Evolutionary conservation across 2,329 filamentous ascomycete genomes (phyloP), one percentile per base, ranked within the genome.

Genomic region (Stromatinia cepivora): DNA sequence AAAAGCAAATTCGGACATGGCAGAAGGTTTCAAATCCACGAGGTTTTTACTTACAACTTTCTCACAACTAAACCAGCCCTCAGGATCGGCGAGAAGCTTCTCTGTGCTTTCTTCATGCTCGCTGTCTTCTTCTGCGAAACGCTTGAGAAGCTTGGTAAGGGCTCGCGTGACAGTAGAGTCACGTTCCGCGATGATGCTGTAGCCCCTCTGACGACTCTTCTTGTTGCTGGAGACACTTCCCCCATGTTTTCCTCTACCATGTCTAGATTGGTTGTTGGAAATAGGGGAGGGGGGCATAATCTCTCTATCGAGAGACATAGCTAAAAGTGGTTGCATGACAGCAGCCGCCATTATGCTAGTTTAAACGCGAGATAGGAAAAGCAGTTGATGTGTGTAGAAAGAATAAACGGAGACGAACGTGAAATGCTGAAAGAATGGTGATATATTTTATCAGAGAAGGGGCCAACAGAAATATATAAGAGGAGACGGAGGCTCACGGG

Each of bases 151-250:
- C 71, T 81, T 82, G 65, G 76, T 76, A 39, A 83, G 73, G 31
- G 81, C 81, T 75, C 82, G 82, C 71, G 79, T 77, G 63, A 82
- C 76, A 68, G 77, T 76, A 11, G 75, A 76, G 64, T 82, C 81
- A 58, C 79, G 76, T 62, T 82, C 80, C 69, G 82, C 81, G 20
- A 81, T 77, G 39, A 82, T 75, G 69, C 78, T 80, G 76, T 82
- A 82, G 17, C 80, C 78, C 25, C 80, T 77, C 17, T 78, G 78
- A 45, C 78, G 73, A 59, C 72, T 73, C 63, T 77, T 78, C 67
- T 63, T 71, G 46, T 71, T 74, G 73, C 81, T 82, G 64, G 72
- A 73, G 56, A 76, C 70, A 65, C 76, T 77, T 25, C 76, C 76
- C 20, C 76, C 74, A 69, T 77, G 75, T 68, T 73, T 76, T 59